Evolutionary conservation across 352 stramenopile species (phyloP).

Genomic region (Phytopythium litorale): DNA sequence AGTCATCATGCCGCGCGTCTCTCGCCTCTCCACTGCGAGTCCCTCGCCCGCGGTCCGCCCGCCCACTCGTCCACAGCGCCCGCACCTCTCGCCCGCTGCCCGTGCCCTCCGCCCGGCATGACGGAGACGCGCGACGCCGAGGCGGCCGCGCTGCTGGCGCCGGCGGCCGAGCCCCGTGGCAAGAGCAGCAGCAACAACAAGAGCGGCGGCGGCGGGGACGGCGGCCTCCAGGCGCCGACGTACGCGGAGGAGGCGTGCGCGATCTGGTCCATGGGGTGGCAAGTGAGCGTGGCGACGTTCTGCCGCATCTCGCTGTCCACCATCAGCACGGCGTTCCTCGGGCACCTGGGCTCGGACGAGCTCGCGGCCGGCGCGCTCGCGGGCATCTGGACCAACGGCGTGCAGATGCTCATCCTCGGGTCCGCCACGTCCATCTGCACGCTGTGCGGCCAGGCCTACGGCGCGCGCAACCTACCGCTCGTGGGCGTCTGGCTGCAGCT

Average conservation of each 20-base stretch:
- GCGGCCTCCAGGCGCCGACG: slow-evolving; percentile 29
- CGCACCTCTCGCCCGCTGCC: too few species aligned
- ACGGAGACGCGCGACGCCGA: slow-evolving; percentile 1
- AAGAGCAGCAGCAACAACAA: too few species aligned
- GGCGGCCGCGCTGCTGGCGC: not conserved
- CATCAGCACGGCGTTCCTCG: slow-evolving; percentile 78
- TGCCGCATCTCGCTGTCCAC: slow-evolving; percentile 75
- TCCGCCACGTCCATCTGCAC: slow-evolving; percentile 79
- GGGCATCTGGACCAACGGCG: slow-evolving; percentile 75
- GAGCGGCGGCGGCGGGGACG: too few species aligned
- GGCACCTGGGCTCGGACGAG: slow-evolving; percentile 68
- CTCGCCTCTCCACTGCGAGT: not conserved
- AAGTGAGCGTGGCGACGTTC: slow-evolving; percentile 79
- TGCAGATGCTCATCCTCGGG: slow-evolving; percentile 79
- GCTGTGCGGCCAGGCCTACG: slow-evolving; percentile 76
- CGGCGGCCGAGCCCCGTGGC: not conserved
- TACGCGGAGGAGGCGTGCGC: slow-evolving; percentile 50
- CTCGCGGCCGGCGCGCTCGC: slow-evolving; percentile 67
- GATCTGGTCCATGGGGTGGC: slow-evolving; percentile 84
- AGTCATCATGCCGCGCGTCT: slow-evolving; percentile 1
- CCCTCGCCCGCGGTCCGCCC: not conserved
- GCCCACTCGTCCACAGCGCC: not conserved
- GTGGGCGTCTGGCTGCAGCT: slow-evolving; percentile 81
- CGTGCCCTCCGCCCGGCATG: not conserved
- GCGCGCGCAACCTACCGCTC: slow-evolving; percentile 73